phyloP scores from a whole-genome alignment of 306 rosid species.

The Cucurbita argyrosperma region DNA sequence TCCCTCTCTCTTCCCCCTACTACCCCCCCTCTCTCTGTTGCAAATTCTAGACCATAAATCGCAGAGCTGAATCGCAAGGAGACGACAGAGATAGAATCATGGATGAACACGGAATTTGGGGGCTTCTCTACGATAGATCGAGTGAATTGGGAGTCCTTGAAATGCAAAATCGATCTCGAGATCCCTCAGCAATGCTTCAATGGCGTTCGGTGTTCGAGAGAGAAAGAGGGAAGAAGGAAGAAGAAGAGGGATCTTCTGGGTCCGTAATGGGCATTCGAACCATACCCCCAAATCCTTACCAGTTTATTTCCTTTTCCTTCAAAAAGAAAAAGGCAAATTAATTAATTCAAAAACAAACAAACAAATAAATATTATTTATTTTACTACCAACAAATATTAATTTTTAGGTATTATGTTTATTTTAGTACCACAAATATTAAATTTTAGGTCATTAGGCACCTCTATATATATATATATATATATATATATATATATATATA shows the following conservation, averaged over 20 bases:
- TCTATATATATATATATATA: too few relatives aligned
- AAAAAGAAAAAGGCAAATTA: not conserved
- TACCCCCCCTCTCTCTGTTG: not conserved
- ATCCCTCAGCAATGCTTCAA: conserved; percentile 16
- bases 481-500: too few relatives aligned
- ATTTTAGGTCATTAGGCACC: too few relatives aligned
- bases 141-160: conserved; percentile 7
- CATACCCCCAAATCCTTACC: not conserved
- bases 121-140: not conserved
- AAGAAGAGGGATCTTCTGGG: not conserved
- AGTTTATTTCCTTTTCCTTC: not conserved
- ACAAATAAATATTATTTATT: too few relatives aligned
- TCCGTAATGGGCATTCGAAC: not conserved
- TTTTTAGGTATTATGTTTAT: too few relatives aligned
- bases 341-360: too few relatives aligned
- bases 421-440: too few relatives aligned
- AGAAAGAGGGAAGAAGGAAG: not conserved
- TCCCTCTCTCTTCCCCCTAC: not conserved
- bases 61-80: not conserved
- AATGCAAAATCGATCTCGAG: conserved; percentile 7
- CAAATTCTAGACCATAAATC: not conserved
- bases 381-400: too few relatives aligned
- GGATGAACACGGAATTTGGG: not conserved
- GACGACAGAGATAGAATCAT: conserved; percentile 12
- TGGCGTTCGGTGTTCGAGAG: conserved; percentile 12